Conservation (phyloP, 352 stramenopile genomes). For the Phytophthora cryptogea region DNA sequence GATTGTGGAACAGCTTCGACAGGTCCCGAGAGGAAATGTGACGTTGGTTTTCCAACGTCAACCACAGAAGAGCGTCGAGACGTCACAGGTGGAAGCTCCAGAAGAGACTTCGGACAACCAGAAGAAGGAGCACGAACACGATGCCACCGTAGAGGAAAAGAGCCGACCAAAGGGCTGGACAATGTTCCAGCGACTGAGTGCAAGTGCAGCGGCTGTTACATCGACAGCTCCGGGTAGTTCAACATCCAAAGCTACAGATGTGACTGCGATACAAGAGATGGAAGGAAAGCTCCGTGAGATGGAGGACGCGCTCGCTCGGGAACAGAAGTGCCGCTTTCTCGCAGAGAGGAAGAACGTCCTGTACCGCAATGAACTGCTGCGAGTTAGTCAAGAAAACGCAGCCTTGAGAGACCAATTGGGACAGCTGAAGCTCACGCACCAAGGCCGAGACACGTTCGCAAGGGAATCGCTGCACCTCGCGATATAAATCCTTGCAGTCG, state of each 20-base stretch:
- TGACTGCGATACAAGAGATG: constrained; percentile 31
- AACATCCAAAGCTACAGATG: constrained; percentile 1
- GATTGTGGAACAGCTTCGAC: constrained; percentile 68
- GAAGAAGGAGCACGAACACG: constrained; percentile 14
- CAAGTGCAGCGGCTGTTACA: constrained; percentile 21
- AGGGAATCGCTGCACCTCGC: constrained; percentile 44
- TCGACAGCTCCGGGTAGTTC: constrained; percentile 11
- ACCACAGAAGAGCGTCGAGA: background rate
- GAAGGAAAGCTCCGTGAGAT: constrained; percentile 34
- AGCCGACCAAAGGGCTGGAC: constrained; percentile 36
- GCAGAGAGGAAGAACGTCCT: constrained; percentile 77
- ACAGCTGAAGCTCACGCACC: constrained; percentile 20
- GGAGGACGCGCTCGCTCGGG: constrained; percentile 51
- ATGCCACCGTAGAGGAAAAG: constrained; percentile 13
- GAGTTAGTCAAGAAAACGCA: constrained; percentile 61
- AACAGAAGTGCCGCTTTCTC: constrained; percentile 76
- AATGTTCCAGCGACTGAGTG: constrained; percentile 47
- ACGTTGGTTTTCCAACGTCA: constrained; percentile 51
- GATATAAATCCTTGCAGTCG: constrained; percentile 32
- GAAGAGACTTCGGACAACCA: constrained; percentile 8
- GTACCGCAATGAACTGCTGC: constrained; percentile 69
- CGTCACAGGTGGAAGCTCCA: constrained; percentile 13
- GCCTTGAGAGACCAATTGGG: constrained; percentile 47
- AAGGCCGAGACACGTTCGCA: constrained; percentile 33
- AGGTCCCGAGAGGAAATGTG: constrained; percentile 42